Conservation (phyloP, 805 yeast genomes). For the Yamadazyma sp. region DNA sequence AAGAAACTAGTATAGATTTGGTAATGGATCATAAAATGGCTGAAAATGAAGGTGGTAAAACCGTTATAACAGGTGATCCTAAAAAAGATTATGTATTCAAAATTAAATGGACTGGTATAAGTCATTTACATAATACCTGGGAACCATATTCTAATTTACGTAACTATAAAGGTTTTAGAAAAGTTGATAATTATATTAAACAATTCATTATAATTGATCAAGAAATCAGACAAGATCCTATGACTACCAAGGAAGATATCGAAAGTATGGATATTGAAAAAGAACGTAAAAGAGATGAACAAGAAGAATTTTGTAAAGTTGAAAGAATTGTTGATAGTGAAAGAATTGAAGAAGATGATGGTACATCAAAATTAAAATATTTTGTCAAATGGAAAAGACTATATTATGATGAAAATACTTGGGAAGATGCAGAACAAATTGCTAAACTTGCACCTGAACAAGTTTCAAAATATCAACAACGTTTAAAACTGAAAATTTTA, state of each 20-base stretch:
- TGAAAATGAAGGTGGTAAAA: conserved; percentile 24
- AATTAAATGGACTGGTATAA: conserved; percentile 82
- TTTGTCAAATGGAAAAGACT: conserved; percentile 91
- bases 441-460: conserved; percentile 81
- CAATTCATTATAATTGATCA: conserved; percentile 70
- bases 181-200: conserved; percentile 85
- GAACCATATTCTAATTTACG: conserved; percentile 60
- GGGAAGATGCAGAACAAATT: conserved; percentile 91
- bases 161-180: conserved; percentile 69
- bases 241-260: conserved; percentile 84
- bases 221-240: conserved; percentile 74
- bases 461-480: conserved; percentile 76
- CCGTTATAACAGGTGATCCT: conserved; percentile 44
- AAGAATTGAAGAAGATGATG: conserved; percentile 62
- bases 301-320: conserved; percentile 77
- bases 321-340: conserved; percentile 89
- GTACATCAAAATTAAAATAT: conserved; percentile 69
- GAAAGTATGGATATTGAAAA: conserved; percentile 91
- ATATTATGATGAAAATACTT: conserved; percentile 92
- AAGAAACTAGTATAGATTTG: conserved; percentile 33
- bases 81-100: conserved; percentile 56
- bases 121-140: conserved; percentile 96
- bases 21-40: conserved; percentile 40
- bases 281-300: conserved; percentile 80
- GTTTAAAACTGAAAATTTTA: conserved; percentile 78